A percentile compares a stretch with the other conserved stretches of the same genome.
These are phyloP conservation scores for Colletotrichum destructivum DNA, from an alignment of 2,329 filamentous ascomycete species.

Conservation along the genomic window DNA sequence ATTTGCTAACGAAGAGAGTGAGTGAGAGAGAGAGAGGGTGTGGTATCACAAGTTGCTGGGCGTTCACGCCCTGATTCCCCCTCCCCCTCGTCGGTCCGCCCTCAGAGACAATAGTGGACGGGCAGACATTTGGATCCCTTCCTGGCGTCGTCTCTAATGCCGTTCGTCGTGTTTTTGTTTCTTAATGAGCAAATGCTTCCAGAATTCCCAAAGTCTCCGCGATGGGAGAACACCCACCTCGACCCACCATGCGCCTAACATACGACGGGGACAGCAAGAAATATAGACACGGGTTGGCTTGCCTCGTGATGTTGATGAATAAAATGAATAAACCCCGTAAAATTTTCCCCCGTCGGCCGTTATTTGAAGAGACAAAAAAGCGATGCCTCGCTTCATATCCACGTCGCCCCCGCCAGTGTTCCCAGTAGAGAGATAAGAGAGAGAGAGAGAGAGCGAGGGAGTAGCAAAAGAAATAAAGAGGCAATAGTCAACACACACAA, in stretches of 20 bases:
- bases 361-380: conserved; percentile 18
- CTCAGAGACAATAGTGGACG: too few relatives aligned
- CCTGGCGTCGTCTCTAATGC: conserved; percentile 1
- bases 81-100: too few relatives aligned
- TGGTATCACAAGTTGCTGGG: conserved; percentile 33
- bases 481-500: neutral
- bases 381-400: conserved; percentile 13
- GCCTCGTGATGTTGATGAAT: neutral
- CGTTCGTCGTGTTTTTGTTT: too few relatives aligned
- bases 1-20: conserved; percentile 14
- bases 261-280: neutral
- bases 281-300: neutral
- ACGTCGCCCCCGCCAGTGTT: neutral
- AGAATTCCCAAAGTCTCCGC: neutral
- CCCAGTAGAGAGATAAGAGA: neutral
- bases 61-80: neutral
- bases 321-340: neutral
- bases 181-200: too few relatives aligned
- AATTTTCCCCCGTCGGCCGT: conserved; percentile 1
- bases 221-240: neutral
- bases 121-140: conserved; percentile 1
- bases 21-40: neutral
- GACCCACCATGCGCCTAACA: too few relatives aligned
- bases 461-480: neutral
- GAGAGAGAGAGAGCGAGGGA: too few relatives aligned